These are phyloP conservation scores for Cladosporium sp. DNA, from an alignment of 2,329 filamentous ascomycete genomes.

Conservation along the genomic window DNA sequence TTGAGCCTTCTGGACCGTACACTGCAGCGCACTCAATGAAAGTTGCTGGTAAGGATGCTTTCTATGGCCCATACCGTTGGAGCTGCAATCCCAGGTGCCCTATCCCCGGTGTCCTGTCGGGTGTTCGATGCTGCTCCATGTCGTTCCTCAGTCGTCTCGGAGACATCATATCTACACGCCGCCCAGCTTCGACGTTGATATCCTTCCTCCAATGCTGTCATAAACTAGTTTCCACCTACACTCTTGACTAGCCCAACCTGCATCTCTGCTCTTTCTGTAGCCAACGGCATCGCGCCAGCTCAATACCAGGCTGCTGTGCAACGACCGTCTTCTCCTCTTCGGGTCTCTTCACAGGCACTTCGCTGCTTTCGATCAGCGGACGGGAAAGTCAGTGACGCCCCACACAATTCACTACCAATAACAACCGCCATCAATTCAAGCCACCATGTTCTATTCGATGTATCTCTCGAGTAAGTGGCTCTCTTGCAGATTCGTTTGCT, in stretches of 20 bases:
- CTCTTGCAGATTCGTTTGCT: slow-evolving; percentile 12
- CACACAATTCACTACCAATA: slow-evolving; percentile 10
- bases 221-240: slow-evolving; percentile 11
- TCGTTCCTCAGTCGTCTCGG: slow-evolving; percentile 18
- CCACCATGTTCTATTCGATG: slow-evolving; percentile 41
- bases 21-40: slow-evolving; percentile 9
- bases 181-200: slow-evolving; percentile 5
- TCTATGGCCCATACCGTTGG: slow-evolving; percentile 20
- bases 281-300: slow-evolving; percentile 12
- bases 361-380: slow-evolving; percentile 25
- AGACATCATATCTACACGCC: slow-evolving; percentile 12
- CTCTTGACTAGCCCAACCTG: not conserved
- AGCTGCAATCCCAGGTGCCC: slow-evolving; percentile 17
- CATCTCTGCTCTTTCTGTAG: slow-evolving; percentile 5
- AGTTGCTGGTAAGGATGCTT: slow-evolving; percentile 14
- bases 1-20: slow-evolving; percentile 22
- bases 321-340: slow-evolving; percentile 17
- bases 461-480: slow-evolving; percentile 53
- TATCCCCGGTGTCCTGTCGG: slow-evolving; percentile 27
- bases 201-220: slow-evolving; percentile 18
- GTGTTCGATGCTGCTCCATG: slow-evolving; percentile 21
- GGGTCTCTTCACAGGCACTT: slow-evolving; percentile 22
- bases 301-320: slow-evolving; percentile 25
- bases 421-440: slow-evolving; percentile 12
- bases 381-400: slow-evolving; percentile 17